These are phyloP conservation scores for Kodamaea suecica DNA, from an alignment of 1,139 yeast genomes.

Conservation along the genomic window DNA sequence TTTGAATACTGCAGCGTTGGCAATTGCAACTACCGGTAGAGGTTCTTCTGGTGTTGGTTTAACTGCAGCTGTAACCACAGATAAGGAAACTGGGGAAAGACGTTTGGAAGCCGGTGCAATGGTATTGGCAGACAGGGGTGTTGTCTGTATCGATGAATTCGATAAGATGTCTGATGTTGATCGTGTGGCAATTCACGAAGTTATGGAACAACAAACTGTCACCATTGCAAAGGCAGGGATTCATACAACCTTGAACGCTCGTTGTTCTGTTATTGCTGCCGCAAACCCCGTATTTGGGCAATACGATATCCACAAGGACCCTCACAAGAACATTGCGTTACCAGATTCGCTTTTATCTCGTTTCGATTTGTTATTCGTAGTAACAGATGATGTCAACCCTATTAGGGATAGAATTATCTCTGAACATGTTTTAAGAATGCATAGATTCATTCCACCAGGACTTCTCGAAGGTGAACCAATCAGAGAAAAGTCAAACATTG, in stretches of 20 bases:
- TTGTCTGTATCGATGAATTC: slow-evolving; percentile 97
- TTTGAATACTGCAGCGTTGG: slow-evolving; percentile 88
- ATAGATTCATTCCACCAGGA: slow-evolving; percentile 86
- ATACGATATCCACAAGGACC: slow-evolving; percentile 93
- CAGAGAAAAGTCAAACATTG: slow-evolving; percentile 66
- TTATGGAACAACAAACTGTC: slow-evolving; percentile 99
- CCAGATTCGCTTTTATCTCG: slow-evolving; percentile 97
- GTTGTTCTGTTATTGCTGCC: slow-evolving; percentile 97
- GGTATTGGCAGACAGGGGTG: slow-evolving; percentile 97
- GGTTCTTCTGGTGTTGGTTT: slow-evolving; percentile 99
- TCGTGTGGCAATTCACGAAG: slow-evolving; percentile 98
- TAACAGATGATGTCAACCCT: slow-evolving; percentile 91
- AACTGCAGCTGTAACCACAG: slow-evolving; percentile 97
- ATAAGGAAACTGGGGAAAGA: slow-evolving; percentile 95
- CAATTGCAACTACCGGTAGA: slow-evolving; percentile 98
- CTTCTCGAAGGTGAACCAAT: slow-evolving; percentile 92
- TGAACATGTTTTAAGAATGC: slow-evolving; percentile 94
- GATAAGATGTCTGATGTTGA: slow-evolving; percentile 97
- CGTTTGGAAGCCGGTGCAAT: slow-evolving; percentile 98
- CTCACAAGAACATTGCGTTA: slow-evolving; percentile 92
- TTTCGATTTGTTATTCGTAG: slow-evolving; percentile 92
- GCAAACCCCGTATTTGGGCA: slow-evolving; percentile 98
- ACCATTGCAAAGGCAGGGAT: slow-evolving; percentile 99
- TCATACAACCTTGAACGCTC: slow-evolving; percentile 92
- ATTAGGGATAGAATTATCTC: slow-evolving; percentile 81